phyloP scores from a whole-genome alignment of 2,329 filamentous ascomycete species.

The Neopestalotiopsis rosae region DNA sequence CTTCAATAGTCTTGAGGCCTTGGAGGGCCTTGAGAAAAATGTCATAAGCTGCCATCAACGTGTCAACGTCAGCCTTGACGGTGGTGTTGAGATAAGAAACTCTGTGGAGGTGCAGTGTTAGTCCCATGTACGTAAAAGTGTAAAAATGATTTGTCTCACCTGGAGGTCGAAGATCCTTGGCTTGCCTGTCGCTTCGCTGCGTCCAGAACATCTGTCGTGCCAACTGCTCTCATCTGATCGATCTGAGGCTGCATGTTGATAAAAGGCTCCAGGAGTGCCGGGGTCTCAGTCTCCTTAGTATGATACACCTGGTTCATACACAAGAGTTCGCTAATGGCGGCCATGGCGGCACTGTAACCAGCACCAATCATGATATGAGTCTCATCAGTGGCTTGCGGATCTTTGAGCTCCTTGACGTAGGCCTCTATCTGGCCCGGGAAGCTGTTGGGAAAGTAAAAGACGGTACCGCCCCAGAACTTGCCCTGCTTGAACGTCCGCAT shows the following conservation, averaged over 20 bases:
- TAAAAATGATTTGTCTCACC: not conserved
- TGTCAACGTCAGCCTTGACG: not conserved
- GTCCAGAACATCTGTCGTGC: not conserved
- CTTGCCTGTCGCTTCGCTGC: not conserved
- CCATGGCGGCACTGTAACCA: constrained; percentile 19
- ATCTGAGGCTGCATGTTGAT: constrained; percentile 5
- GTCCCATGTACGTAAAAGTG: not conserved
- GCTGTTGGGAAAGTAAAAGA: constrained; percentile 26
- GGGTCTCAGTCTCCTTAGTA: not conserved
- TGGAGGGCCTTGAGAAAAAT: not conserved
- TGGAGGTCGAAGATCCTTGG: not conserved
- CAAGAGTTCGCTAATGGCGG: not conserved
- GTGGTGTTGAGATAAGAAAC: not conserved
- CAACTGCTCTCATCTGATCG: not conserved
- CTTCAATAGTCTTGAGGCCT: not conserved
- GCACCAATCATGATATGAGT: constrained; percentile 23
- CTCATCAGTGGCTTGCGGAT: constrained; percentile 13
- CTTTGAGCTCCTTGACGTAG: constrained; percentile 20
- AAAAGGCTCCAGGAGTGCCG: not conserved
- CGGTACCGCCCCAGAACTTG: constrained; percentile 37
- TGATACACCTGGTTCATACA: constrained; percentile 3
- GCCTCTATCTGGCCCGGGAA: constrained; percentile 22
- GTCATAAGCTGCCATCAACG: not conserved
- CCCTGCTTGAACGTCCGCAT: constrained; percentile 23
- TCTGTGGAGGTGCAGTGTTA: not conserved